A percentile compares a stretch with the other conserved stretches of the same genome.
These are phyloP conservation scores for Lactarius hengduanensis DNA, from an alignment of 768 basidiomycete species.

Conservation along the genomic window DNA sequence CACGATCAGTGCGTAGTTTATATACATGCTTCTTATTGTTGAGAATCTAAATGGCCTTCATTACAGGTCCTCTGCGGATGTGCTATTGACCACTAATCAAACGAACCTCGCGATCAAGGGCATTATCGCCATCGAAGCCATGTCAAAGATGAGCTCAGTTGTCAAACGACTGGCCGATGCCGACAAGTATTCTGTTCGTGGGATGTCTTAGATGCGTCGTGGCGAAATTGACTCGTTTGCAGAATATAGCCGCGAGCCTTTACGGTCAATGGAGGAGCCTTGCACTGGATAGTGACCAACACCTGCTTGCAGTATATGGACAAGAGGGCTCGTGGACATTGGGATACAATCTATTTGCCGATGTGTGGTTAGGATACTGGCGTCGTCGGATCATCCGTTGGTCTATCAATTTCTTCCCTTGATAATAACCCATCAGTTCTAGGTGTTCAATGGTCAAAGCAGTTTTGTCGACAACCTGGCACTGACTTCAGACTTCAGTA, in stretches of 20 bases:
- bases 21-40: conserved; percentile 40
- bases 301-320: conserved; percentile 11
- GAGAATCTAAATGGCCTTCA: conserved; percentile 5
- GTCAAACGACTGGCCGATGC: conserved; percentile 29
- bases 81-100: conserved; percentile 45
- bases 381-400: conserved; percentile 40
- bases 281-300: conserved; percentile 14
- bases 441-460: conserved; percentile 18
- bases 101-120: conserved; percentile 74
- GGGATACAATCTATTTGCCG: conserved; percentile 62
- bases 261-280: conserved; percentile 21
- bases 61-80: conserved; percentile 24
- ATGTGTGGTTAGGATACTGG: conserved; percentile 56
- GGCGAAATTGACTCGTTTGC: not conserved
- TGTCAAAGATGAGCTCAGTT: conserved; percentile 51
- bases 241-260: conserved; percentile 2
- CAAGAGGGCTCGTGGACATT: conserved; percentile 49
- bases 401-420: conserved; percentile 1
- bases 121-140: conserved; percentile 62
- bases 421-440: not conserved
- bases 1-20: conserved; percentile 51
- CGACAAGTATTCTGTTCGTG: conserved; percentile 32
- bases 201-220: not conserved
- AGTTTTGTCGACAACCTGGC: conserved; percentile 7
- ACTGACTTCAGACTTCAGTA: not conserved